Evolutionary conservation across 192 early-diverging fungal genomes (phyloP), one percentile per base, ranked within the genome.

Genomic region (Phycomyces nitens): DNA sequence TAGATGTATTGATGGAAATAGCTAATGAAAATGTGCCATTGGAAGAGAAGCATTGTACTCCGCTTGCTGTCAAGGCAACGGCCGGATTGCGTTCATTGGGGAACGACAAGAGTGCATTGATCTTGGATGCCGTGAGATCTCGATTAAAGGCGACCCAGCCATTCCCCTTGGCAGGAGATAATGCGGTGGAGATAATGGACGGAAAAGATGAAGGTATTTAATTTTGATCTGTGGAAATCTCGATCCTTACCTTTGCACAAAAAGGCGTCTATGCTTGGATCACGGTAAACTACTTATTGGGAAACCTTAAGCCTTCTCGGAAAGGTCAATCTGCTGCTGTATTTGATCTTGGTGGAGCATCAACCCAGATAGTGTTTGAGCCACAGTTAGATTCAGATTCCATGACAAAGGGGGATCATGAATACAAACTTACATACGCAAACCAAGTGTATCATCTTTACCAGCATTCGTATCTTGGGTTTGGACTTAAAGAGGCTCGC

Each of bases 321-420:
- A 72, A 78, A 58, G 70, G 72, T 6, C 74, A 74, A 29, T 95
- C 94, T 0, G 95, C 89, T 2, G 97, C 93, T 0, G 86, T 95
- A 23, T 88, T 99, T 84, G 97, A 99, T 72, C 82, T 99, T 64
- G 97, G 97, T 38, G 97, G 97, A 51, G 97, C 89, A 3, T 95
- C 93, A 21, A 99, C 97, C 5, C 95, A 99, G 76, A 94, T 99
- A 60, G 97, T 96, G 0, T 97, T 97, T 83, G 97, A 97, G 71
- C 96, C 96, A 0, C 70, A 76, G 38, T 77, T 73, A 38, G 78
- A 75, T 42, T 61, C 73, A 6, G 73, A 64, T 23, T 64, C 71
- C 3, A 77, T 82, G 27, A 64, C 71, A 1, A 65, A 81, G 7
- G 94, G 91, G 14, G 85, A 89, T 21, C 91, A 96, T 56, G 80